Evolutionary conservation across 73 alveolate species (phyloP).

Genomic region (Paramecium octaurelia): DNA sequence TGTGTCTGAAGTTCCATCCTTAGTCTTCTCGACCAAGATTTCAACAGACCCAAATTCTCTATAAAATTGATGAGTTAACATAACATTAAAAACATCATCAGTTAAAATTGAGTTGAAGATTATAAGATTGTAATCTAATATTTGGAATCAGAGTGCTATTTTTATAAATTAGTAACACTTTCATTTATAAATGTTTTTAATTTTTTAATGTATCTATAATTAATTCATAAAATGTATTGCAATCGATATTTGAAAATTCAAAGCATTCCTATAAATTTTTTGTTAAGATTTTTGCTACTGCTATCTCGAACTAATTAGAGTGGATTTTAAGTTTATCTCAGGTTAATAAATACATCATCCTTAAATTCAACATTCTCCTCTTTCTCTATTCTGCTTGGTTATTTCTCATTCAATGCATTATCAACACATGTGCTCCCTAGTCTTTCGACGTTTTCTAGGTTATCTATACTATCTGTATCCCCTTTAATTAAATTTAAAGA

Average conservation of each 20-base stretch:
- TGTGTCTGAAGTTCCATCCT: too few species aligned
- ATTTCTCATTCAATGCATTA: not conserved
- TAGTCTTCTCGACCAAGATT: too few species aligned
- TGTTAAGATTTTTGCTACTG: not conserved
- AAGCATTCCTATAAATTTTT: not conserved
- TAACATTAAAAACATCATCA: too few species aligned
- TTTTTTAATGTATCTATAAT: not conserved
- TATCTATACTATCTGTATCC: not conserved
- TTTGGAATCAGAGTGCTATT: not conserved
- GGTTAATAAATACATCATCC: not conserved
- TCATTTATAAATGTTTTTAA: too few species aligned
- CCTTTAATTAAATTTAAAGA: not conserved
- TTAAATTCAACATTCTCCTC: not conserved
- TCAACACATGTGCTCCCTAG: not conserved
- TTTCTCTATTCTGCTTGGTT: not conserved
- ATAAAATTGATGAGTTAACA: too few species aligned
- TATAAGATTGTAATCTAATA: too few species aligned
- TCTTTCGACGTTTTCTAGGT: not conserved
- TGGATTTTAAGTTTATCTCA: not conserved
- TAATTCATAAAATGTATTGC: not conserved
- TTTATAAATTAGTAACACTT: too few species aligned
- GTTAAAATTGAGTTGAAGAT: not conserved
- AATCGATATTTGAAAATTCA: not conserved
- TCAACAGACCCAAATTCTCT: too few species aligned
- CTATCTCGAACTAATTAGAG: not conserved